Evolutionary conservation across 129 eudicot genomes (phyloP).

Genomic region (Chrysanthemum seticuspe): DNA sequence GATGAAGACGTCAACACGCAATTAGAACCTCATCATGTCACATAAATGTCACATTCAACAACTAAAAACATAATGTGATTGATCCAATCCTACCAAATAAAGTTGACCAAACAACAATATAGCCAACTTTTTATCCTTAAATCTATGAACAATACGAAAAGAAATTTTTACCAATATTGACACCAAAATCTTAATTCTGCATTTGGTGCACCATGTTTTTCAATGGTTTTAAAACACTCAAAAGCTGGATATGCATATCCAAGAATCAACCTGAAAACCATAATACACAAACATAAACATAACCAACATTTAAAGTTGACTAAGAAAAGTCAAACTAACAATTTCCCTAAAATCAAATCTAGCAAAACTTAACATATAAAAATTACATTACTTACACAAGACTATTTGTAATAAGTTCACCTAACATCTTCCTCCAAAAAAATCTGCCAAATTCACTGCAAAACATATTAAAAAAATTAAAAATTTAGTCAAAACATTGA

Average conservation of each 20-base stretch:
- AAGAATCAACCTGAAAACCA: conserved; percentile 57
- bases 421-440: conserved; percentile 49
- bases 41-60: conserved; percentile 21
- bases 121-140: neutral
- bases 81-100: conserved; percentile 8
- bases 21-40: conserved; percentile 16
- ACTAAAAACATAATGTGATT: conserved; percentile 12
- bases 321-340: neutral
- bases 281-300: neutral
- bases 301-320: conserved; percentile 4
- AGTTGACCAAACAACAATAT: conserved; percentile 22
- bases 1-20: conserved; percentile 27
- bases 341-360: conserved; percentile 4
- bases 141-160: neutral
- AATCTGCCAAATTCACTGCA: conserved; percentile 9
- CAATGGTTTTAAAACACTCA: conserved; percentile 88
- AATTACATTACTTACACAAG: conserved; percentile 60
- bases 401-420: conserved; percentile 54
- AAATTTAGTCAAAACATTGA: neutral
- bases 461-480: neutral
- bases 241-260: conserved; percentile 98
- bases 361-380: neutral
- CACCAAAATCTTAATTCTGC: conserved; percentile 95
- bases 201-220: conserved; percentile 69
- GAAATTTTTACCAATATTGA: conserved; percentile 70